A percentile compares a stretch with the other conserved stretches of the same genome.
phyloP scores from a whole-genome alignment of 148 eudicot species.

The Rhododendron vialii region DNA sequence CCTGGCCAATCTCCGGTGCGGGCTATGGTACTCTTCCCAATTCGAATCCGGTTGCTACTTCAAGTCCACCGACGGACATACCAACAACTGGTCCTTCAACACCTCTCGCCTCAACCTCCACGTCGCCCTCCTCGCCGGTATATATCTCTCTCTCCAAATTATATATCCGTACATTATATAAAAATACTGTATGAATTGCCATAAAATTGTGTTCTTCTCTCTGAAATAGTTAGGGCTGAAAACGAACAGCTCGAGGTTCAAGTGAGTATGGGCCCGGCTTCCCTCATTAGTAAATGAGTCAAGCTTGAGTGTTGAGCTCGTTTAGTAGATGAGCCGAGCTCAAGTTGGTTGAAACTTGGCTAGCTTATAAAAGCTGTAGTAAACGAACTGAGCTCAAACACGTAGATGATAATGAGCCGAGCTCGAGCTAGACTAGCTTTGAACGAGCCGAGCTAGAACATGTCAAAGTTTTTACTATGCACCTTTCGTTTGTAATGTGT shows the following conservation, averaged over 20 bases:
- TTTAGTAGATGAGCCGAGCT: neutral
- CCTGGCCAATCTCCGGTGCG: slow-evolving; percentile 85
- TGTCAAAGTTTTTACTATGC: neutral
- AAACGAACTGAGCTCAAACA: neutral
- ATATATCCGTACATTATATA: neutral
- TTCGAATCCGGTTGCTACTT: slow-evolving; percentile 73
- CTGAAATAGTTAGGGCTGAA: neutral
- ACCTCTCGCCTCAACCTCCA: slow-evolving; percentile 92
- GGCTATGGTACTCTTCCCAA: slow-evolving; percentile 62
- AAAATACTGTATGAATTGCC: neutral
- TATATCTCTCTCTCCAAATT: neutral
- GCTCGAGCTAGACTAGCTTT: neutral
- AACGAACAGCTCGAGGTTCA: neutral
- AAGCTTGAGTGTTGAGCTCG: neutral
- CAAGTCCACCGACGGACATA: slow-evolving; percentile 93
- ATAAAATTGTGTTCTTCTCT: neutral
- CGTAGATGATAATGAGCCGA: neutral
- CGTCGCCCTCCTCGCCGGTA: slow-evolving; percentile 79
- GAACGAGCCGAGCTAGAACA: neutral
- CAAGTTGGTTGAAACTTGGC: neutral
- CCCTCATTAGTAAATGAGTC: neutral
- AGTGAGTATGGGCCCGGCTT: neutral
- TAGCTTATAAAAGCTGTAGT: neutral
- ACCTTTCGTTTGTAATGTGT: neutral
- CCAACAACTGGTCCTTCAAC: slow-evolving; percentile 80